Percentiles rank a stretch among this genome's conserved stretches.
phyloP scores from a whole-genome alignment of 768 basidiomycete species.

The Phlebiopsis flavidoalba region DNA sequence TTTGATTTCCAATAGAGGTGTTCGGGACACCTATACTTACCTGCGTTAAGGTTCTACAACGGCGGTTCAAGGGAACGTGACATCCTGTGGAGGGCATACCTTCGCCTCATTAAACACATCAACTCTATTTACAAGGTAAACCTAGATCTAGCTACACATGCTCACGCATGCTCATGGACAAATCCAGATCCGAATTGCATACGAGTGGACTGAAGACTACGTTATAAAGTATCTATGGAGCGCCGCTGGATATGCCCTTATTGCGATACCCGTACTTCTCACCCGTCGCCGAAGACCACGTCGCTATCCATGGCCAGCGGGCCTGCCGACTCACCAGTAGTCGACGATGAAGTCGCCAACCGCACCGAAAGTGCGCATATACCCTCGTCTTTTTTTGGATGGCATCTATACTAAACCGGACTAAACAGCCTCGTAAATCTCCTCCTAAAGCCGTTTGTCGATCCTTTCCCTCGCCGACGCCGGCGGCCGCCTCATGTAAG shows the following conservation, averaged over 20 bases:
- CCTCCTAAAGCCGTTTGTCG: constrained; percentile 74
- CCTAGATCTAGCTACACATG: not conserved
- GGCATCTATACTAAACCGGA: not conserved
- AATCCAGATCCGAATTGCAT: constrained; percentile 78
- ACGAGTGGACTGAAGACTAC: constrained; percentile 95
- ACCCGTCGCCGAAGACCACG: constrained; percentile 40
- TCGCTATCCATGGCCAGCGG: constrained; percentile 19
- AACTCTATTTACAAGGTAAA: constrained; percentile 86
- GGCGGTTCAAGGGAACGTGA: constrained; percentile 80
- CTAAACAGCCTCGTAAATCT: too few relatives aligned
- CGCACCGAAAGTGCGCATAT: constrained; percentile 43
- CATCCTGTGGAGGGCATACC: constrained; percentile 74
- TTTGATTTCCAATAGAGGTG: constrained; percentile 13
- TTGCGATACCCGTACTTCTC: constrained; percentile 85
- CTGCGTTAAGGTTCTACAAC: constrained; percentile 71
- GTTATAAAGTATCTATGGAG: constrained; percentile 97
- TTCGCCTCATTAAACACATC: constrained; percentile 78
- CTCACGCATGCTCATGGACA: not conserved
- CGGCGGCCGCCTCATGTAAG: constrained; percentile 93
- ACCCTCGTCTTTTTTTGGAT: not conserved
- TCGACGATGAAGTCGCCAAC: constrained; percentile 33
- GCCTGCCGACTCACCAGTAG: not conserved
- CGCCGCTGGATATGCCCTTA: constrained; percentile 85
- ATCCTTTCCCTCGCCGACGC: constrained; percentile 96
- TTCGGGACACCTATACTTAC: not conserved